Percentiles rank a stretch among this genome's conserved stretches.
Evolutionary conservation across 1,284 basidiomycete species (phyloP).

Genomic region (Cryptococcus sp.): DNA sequence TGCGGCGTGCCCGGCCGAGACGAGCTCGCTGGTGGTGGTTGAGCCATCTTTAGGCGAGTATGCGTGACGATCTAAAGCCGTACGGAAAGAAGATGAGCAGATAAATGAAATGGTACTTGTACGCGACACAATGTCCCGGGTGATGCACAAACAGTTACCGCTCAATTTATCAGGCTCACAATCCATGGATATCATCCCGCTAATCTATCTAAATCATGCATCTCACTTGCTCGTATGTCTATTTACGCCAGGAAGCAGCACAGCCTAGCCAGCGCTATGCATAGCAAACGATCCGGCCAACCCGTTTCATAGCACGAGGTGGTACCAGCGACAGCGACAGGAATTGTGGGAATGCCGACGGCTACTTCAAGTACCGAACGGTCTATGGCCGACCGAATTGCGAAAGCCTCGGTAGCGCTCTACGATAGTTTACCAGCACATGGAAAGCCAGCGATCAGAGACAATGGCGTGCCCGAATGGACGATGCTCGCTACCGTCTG

Average conservation of each 20-base stretch:
- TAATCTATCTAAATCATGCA: neutral
- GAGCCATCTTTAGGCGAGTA: neutral
- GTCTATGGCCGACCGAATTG: slow-evolving; percentile 10
- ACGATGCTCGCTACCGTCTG: slow-evolving; percentile 52
- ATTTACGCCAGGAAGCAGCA: too few relatives aligned
- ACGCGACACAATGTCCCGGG: neutral
- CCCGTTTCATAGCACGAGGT: too few relatives aligned
- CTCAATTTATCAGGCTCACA: neutral
- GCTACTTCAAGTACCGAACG: neutral
- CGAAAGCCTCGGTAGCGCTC: slow-evolving; percentile 14
- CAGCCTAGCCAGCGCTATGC: too few relatives aligned
- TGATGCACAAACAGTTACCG: slow-evolving; percentile 1
- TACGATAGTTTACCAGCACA: slow-evolving; percentile 44
- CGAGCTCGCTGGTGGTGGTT: neutral
- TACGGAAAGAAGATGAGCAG: too few relatives aligned
- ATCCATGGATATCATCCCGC: neutral
- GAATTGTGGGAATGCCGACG: neutral
- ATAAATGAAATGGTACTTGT: neutral
- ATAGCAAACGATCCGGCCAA: too few relatives aligned
- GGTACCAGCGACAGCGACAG: neutral
- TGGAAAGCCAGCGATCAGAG: slow-evolving; percentile 46
- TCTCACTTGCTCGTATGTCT: too few relatives aligned
- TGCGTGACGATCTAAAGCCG: too few relatives aligned
- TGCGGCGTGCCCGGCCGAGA: neutral
- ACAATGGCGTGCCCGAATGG: slow-evolving; percentile 52